phyloP scores from a whole-genome alignment of 352 stramenopile species.

The Pythium phragmiticola region DNA sequence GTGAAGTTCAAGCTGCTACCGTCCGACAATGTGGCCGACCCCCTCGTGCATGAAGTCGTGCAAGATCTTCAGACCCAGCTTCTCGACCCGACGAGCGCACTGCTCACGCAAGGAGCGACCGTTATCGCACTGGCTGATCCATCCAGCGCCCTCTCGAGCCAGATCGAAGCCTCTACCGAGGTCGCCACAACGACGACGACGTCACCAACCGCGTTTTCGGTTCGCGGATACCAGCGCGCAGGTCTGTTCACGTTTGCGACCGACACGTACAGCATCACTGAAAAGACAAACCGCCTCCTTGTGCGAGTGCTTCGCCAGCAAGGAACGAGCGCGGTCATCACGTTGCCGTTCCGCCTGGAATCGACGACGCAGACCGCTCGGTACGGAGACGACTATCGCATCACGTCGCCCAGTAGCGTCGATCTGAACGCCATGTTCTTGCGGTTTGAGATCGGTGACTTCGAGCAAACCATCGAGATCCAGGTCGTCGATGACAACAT shows the following conservation, averaged over 20 bases:
- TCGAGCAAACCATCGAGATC: conserved; percentile 44
- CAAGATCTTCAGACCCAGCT: conserved; percentile 46
- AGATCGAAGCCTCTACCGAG: conserved; percentile 15
- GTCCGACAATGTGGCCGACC: conserved; percentile 46
- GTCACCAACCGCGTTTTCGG: conserved; percentile 33
- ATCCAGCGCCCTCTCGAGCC: conserved; percentile 32
- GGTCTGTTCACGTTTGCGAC: conserved; percentile 63
- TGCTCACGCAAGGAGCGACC: conserved; percentile 28
- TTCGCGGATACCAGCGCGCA: conserved; percentile 55
- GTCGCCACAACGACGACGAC: conserved; percentile 10
- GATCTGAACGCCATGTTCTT: conserved; percentile 38
- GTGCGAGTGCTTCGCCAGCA: conserved; percentile 57
- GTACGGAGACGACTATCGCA: conserved; percentile 40
- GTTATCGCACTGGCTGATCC: conserved; percentile 37
- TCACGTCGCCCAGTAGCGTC: conserved; percentile 28
- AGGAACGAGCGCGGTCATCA: conserved; percentile 40
- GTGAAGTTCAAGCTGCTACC: conserved; percentile 61
- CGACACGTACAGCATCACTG: conserved; percentile 55
- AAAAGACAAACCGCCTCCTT: conserved; percentile 39
- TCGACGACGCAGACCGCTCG: conserved; percentile 32
- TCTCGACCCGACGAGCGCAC: conserved; percentile 32
- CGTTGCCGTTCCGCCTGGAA: conserved; percentile 42
- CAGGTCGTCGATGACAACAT: conserved; percentile 42
- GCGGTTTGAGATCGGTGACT: conserved; percentile 53
- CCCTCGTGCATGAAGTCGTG: conserved; percentile 46